phyloP scores from a whole-genome alignment of 305 asterid species.

The Fraxinus sp. region DNA sequence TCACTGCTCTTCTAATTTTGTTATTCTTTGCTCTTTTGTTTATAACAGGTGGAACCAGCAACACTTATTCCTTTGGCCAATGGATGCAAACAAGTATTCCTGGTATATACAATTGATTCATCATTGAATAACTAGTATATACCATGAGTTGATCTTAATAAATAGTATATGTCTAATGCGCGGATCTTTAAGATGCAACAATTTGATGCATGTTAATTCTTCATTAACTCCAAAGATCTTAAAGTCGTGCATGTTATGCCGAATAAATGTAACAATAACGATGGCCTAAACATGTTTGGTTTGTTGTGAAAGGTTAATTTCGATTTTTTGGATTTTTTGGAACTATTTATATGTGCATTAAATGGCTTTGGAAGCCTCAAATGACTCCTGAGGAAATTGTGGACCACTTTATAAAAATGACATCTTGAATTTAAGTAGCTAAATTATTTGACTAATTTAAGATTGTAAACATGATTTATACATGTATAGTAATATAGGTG shows the following conservation, averaged over 20 bases:
- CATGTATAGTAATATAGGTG: not conserved
- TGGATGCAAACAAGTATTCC: constrained; percentile 98
- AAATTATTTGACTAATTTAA: not conserved
- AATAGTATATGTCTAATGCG: not conserved
- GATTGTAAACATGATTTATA: not conserved
- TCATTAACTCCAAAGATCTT: not conserved
- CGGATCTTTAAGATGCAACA: not conserved
- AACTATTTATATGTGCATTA: not conserved
- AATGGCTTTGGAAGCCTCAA: not conserved
- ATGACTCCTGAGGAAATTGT: not conserved
- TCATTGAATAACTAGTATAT: not conserved
- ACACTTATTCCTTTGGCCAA: constrained; percentile 86
- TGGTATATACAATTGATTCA: constrained; percentile 48
- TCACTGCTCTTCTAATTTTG: constrained; percentile 24
- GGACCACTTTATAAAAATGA: not conserved
- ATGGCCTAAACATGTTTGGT: not conserved
- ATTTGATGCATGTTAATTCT: not conserved
- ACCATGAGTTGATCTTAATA: not conserved
- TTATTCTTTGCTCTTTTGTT: not conserved
- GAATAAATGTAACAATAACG: not conserved
- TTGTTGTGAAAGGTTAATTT: not conserved
- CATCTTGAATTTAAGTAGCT: not conserved
- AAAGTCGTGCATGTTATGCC: not conserved
- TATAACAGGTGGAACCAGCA: constrained; percentile 89
- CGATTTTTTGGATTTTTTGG: not conserved